These are phyloP conservation scores for Recurvomyces mirabilis DNA, from an alignment of 495 filamentous ascomycete genomes.

Conservation along the genomic window DNA sequence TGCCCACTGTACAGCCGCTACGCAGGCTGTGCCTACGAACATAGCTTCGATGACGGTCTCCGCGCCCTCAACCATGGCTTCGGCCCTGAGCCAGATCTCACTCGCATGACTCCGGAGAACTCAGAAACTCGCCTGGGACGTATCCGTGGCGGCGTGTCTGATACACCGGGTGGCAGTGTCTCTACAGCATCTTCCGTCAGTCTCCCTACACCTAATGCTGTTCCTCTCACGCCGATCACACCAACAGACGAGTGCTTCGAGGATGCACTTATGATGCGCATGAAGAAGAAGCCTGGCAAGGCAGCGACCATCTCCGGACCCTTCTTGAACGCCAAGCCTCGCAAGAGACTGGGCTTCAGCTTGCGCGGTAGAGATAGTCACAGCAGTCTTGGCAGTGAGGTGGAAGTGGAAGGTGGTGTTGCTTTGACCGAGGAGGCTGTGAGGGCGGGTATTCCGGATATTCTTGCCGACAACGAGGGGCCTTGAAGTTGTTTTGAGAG, in stretches of 20 bases:
- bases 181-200: constrained; percentile 16
- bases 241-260: constrained; percentile 5
- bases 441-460: constrained; percentile 39
- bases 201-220: constrained; percentile 6
- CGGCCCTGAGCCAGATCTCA: constrained; percentile 10
- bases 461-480: constrained; percentile 30
- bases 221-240: constrained; percentile 11
- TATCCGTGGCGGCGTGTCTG: neutral
- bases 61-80: constrained; percentile 18
- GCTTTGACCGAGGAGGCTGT: constrained; percentile 50
- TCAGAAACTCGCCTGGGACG: constrained; percentile 1
- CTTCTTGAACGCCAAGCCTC: neutral
- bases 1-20: constrained; percentile 8
- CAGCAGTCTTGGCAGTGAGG: constrained; percentile 21
- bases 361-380: constrained; percentile 5
- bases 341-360: neutral
- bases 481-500: too few relatives aligned
- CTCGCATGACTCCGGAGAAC: constrained; percentile 7
- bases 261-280: constrained; percentile 1
- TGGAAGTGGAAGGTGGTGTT: constrained; percentile 41
- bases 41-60: constrained; percentile 13
- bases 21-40: constrained; percentile 15
- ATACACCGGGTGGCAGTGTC: constrained; percentile 13
- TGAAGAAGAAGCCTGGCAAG: constrained; percentile 3
- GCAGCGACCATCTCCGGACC: constrained; percentile 8